Evolutionary conservation across 2,329 filamentous ascomycete genomes (phyloP).

Genomic region (Aspergillus novoparasiticus): DNA sequence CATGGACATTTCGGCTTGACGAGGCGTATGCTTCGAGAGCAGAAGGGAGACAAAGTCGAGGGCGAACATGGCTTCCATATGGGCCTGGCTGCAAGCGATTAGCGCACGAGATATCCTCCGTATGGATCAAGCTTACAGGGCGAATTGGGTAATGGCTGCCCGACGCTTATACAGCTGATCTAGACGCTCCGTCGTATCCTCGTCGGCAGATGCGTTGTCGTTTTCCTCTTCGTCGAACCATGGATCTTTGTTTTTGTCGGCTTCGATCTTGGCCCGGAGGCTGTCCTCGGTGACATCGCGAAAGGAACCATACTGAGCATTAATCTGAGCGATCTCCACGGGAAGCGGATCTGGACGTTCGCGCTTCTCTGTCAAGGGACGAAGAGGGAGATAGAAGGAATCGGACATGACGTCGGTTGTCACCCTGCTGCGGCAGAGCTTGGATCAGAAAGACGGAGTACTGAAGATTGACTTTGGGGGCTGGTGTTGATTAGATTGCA

Average conservation of each 20-base stretch:
- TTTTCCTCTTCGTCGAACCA: constrained; percentile 51
- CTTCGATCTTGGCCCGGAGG: constrained; percentile 68
- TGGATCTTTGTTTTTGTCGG: constrained; percentile 50
- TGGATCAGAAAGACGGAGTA: background rate
- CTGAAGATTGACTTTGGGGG: background rate
- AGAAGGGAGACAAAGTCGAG: constrained; percentile 84
- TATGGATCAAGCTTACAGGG: constrained; percentile 35
- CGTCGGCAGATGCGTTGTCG: constrained; percentile 28
- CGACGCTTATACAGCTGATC: constrained; percentile 48
- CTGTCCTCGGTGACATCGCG: constrained; percentile 74
- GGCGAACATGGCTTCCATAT: constrained; percentile 60
- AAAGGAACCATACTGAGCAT: constrained; percentile 78
- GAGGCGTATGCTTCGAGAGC: constrained; percentile 77
- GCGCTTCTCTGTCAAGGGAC: constrained; percentile 52
- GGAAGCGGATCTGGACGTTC: constrained; percentile 64
- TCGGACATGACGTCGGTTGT: constrained; percentile 36
- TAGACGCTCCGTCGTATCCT: constrained; percentile 41
- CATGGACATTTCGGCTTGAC: constrained; percentile 69
- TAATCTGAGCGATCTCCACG: constrained; percentile 77
- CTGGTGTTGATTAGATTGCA: background rate
- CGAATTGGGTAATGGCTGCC: constrained; percentile 48
- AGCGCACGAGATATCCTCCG: constrained; percentile 11
- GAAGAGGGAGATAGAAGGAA: constrained; percentile 60
- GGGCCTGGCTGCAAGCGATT: constrained; percentile 39
- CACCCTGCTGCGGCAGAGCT: background rate